phyloP scores from a whole-genome alignment of 2,329 filamentous ascomycete genomes.

The Calonectria hawksworthii region DNA sequence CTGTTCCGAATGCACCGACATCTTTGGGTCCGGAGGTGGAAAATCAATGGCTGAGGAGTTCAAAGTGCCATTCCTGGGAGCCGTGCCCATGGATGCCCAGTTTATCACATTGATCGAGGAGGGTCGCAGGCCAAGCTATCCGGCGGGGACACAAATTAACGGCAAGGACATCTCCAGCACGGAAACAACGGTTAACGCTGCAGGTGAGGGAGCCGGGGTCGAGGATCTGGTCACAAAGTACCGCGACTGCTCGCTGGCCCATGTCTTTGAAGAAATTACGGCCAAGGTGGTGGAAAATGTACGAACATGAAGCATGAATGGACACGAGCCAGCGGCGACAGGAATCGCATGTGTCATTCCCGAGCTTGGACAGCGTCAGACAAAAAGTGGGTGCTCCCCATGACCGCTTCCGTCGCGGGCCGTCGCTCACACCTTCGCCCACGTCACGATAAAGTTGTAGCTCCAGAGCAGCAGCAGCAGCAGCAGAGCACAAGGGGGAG shows the following conservation, averaged over 20 bases:
- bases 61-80: slow-evolving; percentile 84
- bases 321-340: background rate
- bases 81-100: slow-evolving; percentile 91
- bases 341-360: slow-evolving; percentile 18
- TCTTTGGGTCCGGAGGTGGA: slow-evolving; percentile 93
- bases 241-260: slow-evolving; percentile 76
- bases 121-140: slow-evolving; percentile 74
- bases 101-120: slow-evolving; percentile 92
- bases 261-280: slow-evolving; percentile 77
- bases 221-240: slow-evolving; percentile 78
- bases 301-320: background rate
- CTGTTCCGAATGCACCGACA: slow-evolving; percentile 88
- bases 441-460: slow-evolving; percentile 7
- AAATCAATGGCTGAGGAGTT: slow-evolving; percentile 91
- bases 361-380: background rate
- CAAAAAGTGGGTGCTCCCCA: slow-evolving; percentile 21
- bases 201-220: slow-evolving; percentile 23
- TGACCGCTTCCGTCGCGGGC: slow-evolving; percentile 31
- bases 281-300: slow-evolving; percentile 53
- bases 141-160: slow-evolving; percentile 74
- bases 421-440: slow-evolving; percentile 25
- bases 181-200: slow-evolving; percentile 40
- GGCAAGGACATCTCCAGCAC: slow-evolving; percentile 65
- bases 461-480: background rate
- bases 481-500: slow-evolving; percentile 1